Percentiles rank a stretch among this genome's conserved stretches.
Evolutionary conservation across 805 yeast species (phyloP).

Genomic region (Maudiozyma saulgeensis): DNA sequence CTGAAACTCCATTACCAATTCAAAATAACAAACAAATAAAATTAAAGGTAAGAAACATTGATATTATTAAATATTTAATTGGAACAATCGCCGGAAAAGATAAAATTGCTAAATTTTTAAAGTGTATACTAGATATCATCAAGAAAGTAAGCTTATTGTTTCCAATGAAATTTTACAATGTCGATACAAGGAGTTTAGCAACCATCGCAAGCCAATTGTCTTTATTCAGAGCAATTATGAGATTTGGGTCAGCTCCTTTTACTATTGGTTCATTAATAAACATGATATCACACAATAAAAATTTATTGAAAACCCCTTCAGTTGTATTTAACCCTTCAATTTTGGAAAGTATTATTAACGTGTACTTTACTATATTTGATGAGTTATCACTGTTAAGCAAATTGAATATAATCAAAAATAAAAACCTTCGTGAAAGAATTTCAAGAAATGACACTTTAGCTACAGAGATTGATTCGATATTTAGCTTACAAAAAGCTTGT

Average conservation of each 20-base stretch:
- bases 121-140: slow-evolving; percentile 47
- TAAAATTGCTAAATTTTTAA: slow-evolving; percentile 54
- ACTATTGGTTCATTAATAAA: slow-evolving; percentile 33
- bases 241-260: slow-evolving; percentile 66
- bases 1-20: background rate
- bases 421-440: slow-evolving; percentile 29
- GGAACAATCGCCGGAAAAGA: slow-evolving; percentile 60
- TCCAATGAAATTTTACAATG: background rate
- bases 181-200: background rate
- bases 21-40: background rate
- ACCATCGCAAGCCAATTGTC: slow-evolving; percentile 25
- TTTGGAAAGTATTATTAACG: slow-evolving; percentile 42
- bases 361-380: slow-evolving; percentile 59
- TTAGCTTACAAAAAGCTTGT: background rate
- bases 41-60: slow-evolving; percentile 22
- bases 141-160: slow-evolving; percentile 11
- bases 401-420: slow-evolving; percentile 26
- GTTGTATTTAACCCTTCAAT: slow-evolving; percentile 34
- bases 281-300: slow-evolving; percentile 21
- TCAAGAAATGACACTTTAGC: slow-evolving; percentile 52
- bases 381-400: slow-evolving; percentile 51
- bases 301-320: slow-evolving; percentile 12
- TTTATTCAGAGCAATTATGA: slow-evolving; percentile 53
- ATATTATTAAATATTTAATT: slow-evolving; percentile 43
- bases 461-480: slow-evolving; percentile 58